Conservation (phyloP, 2,329 filamentous ascomycete species). For the Aspergillus unguis region DNA sequence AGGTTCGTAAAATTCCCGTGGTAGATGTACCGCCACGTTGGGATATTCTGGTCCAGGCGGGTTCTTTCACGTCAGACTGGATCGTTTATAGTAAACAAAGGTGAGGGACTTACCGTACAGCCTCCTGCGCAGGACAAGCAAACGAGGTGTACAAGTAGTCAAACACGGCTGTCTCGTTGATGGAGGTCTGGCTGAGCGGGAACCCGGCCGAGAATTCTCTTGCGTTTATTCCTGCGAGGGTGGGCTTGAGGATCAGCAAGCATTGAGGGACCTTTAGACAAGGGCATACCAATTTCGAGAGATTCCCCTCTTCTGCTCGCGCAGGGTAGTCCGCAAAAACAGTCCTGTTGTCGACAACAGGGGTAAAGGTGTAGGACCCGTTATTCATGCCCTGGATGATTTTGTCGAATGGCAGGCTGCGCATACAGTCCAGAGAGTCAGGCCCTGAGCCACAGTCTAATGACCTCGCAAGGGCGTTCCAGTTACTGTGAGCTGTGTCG, state of each 20-base stretch:
- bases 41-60: background rate
- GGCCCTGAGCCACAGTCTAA: background rate
- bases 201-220: background rate
- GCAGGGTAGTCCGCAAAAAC: constrained; percentile 3
- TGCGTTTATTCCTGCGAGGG: background rate
- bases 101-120: background rate
- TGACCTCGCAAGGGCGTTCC: background rate
- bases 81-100: background rate
- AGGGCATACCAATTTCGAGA: background rate
- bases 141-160: background rate
- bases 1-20: constrained; percentile 4
- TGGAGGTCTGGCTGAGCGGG: background rate
- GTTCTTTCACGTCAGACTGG: background rate
- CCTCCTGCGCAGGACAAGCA: background rate
- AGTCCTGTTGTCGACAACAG: constrained; percentile 4
- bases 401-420: background rate
- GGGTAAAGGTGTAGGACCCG: constrained; percentile 3
- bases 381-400: background rate
- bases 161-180: background rate
- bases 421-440: background rate
- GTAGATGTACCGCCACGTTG: constrained; percentile 3
- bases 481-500: background rate
- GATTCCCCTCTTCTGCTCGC: background rate
- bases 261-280: too few species aligned
- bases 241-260: too few species aligned